Evolutionary conservation across 345 rosid genomes (phyloP), one percentile per base, ranked within the genome.

Genomic region (Gossypium bickii): DNA sequence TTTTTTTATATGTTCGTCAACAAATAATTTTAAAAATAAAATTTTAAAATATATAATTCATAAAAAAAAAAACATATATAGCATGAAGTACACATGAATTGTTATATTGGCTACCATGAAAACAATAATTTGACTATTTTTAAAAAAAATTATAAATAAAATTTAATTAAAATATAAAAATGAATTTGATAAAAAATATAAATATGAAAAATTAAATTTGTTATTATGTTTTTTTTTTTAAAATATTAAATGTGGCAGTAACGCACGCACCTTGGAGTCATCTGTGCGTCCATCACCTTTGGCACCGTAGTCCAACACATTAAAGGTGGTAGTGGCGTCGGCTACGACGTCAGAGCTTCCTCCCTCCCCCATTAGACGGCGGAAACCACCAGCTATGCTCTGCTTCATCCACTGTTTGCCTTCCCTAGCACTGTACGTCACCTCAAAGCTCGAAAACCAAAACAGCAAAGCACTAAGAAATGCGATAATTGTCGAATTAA

Each of bases 281-380:
- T 94, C 97, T 7, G 82, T 78, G 1, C 27, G 72, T 24, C 98
- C 97, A 68, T 90, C 93, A 61, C 98, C 98, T 86, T 87, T 92
- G 61, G 97, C 97, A 6, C 98, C 94, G 77, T 78, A 85, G 64
- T 84, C 76, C 18, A 92, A 58, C 56, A 90, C 94, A 81, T 84
- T 89, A 80, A 89, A 73, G 67, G 76, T 67, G 9, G 18, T 67
- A 69, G 76, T 45, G 10, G 34, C 59, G 2, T 20, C 38, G 15
- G n/a, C 52, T 12, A 48, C 12, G 12, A 12, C 7, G 41, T 34
- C 67, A 6, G 85, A 74, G 68, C 62, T 72, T 2, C 29, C 73
- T 34, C 57, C 84, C 62, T 76, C 72, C 22, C 22, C 24, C 78
- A 62, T 53, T 34, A 70, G 76, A 17, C 70, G 85, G 66, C 70